These are phyloP conservation scores for Oryza officinalis DNA, from an alignment of 176 grass and related monocot species.

Conservation along the genomic window DNA sequence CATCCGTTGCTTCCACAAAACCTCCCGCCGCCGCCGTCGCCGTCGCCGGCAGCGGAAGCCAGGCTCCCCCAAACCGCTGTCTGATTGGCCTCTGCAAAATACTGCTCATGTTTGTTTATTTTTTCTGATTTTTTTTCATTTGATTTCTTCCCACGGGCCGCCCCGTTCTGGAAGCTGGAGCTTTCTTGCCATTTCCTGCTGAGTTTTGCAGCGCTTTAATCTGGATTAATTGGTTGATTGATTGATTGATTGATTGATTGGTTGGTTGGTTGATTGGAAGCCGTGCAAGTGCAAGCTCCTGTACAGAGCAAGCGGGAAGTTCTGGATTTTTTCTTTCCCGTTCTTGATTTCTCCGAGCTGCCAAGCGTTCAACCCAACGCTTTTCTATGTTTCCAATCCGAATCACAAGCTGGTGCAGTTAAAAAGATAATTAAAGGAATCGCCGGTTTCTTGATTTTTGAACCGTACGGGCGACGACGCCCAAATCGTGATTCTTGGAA, in stretches of 20 bases:
- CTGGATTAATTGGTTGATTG: not conserved
- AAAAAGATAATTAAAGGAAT: not conserved
- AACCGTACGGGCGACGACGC: not conserved
- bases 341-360: not conserved
- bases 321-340: not conserved
- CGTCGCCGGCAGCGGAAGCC: not conserved
- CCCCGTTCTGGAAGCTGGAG: not conserved
- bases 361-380: not conserved
- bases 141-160: not conserved
- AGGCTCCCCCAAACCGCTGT: not conserved
- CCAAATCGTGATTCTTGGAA: slow-evolving; percentile 17
- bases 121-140: not conserved
- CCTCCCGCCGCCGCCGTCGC: not conserved
- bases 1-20: not conserved
- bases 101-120: not conserved
- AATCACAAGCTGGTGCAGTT: too few relatives aligned
- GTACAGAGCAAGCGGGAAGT: not conserved
- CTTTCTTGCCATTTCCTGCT: not conserved
- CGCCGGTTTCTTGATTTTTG: not conserved
- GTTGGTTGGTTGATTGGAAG: not conserved
- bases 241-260: not conserved
- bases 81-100: not conserved
- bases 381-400: not conserved
- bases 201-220: not conserved
- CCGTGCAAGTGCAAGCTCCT: not conserved